Evolutionary conservation across 2,329 filamentous ascomycete genomes (phyloP).

Genomic region (Alternaria tenuissima): DNA sequence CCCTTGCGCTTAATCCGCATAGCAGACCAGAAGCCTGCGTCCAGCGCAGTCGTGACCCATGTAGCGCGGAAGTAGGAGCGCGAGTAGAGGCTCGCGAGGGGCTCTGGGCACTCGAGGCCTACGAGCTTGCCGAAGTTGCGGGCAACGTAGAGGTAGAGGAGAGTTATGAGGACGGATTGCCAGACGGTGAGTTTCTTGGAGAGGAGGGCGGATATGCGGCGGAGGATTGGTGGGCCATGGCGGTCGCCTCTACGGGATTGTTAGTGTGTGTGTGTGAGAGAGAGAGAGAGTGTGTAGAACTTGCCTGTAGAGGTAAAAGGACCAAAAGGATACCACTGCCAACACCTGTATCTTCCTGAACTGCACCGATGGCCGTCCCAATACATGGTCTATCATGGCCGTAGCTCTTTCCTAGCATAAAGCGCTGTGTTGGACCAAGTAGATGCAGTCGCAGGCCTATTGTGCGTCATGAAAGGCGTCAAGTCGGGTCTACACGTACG

Average conservation of each 20-base stretch:
- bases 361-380: constrained; percentile 88
- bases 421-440: constrained; percentile 4
- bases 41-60: constrained; percentile 93
- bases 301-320: constrained; percentile 79
- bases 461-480: constrained; percentile 28
- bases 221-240: constrained; percentile 83
- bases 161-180: constrained; percentile 86
- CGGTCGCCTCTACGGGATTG: constrained; percentile 71
- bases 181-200: constrained; percentile 80
- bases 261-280: constrained; percentile 18
- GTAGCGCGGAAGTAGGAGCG: constrained; percentile 93
- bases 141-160: constrained; percentile 88
- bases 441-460: background rate
- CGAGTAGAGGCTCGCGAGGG: constrained; percentile 92
- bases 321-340: constrained; percentile 91
- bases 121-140: constrained; percentile 94
- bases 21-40: constrained; percentile 97
- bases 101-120: constrained; percentile 90
- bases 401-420: background rate
- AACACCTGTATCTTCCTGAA: constrained; percentile 93
- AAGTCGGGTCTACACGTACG: constrained; percentile 6
- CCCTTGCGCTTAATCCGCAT: constrained; percentile 88
- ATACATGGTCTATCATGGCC: constrained; percentile 75
- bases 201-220: constrained; percentile 74
- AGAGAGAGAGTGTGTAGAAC: constrained; percentile 23